phyloP scores from a whole-genome alignment of 169 alveolate genomes.

The Eimeria brunetti region DNA sequence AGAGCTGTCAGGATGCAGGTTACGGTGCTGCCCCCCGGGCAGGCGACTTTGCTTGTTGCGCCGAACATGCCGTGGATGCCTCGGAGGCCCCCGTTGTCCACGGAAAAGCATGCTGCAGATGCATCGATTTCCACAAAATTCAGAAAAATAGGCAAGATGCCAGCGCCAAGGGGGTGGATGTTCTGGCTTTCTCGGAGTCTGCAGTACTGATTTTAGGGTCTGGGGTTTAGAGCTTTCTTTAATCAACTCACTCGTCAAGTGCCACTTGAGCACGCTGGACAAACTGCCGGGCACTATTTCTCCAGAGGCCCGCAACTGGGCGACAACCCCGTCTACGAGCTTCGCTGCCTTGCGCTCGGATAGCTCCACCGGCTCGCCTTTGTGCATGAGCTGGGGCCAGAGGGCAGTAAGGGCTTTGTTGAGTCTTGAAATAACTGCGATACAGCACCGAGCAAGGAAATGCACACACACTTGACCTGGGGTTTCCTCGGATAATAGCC shows the following conservation, averaged over 20 bases:
- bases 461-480: not conserved
- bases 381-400: conserved; percentile 31
- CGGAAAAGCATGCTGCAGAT: conserved; percentile 51
- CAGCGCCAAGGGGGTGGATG: not conserved
- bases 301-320: conserved; percentile 15
- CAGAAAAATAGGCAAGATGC: not conserved
- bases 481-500: too few relatives aligned
- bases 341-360: not conserved
- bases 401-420: not conserved
- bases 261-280: conserved; percentile 4
- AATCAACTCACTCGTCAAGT: conserved; percentile 40
- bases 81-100: not conserved
- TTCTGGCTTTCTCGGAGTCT: not conserved
- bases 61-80: conserved; percentile 55
- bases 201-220: too few relatives aligned
- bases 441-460: not conserved
- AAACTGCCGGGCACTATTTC: not conserved
- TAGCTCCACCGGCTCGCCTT: conserved; percentile 17
- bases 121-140: not conserved
- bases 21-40: conserved; percentile 6
- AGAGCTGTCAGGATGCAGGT: conserved; percentile 35
- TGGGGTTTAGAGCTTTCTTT: too few relatives aligned
- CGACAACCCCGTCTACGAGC: conserved; percentile 7
- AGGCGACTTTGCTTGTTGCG: conserved; percentile 3
- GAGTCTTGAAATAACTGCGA: conserved; percentile 41